phyloP scores from a whole-genome alignment of 352 stramenopile genomes.

The Pythium rishiriense region DNA sequence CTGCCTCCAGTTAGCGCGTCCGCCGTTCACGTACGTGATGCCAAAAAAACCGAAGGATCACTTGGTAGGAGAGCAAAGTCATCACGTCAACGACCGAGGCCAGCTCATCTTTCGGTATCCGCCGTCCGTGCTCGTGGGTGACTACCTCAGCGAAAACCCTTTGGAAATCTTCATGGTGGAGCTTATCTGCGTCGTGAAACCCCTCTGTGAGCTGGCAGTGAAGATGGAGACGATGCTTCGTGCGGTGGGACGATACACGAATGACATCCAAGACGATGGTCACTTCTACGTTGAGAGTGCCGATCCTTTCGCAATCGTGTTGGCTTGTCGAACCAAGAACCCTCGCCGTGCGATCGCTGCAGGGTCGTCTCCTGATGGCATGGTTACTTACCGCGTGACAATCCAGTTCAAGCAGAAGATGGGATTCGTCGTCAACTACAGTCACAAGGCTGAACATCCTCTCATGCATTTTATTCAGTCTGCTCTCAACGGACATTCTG shows the following conservation, averaged over 20 bases:
- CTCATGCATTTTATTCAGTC: conserved; percentile 88
- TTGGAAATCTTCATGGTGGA: conserved; percentile 88
- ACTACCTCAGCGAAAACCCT: conserved; percentile 80
- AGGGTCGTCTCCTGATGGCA: conserved; percentile 68
- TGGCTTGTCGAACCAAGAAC: conserved; percentile 73
- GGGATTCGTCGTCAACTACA: conserved; percentile 86
- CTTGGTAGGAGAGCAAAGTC: conserved; percentile 58
- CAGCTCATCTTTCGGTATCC: conserved; percentile 86
- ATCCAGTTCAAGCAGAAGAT: conserved; percentile 90
- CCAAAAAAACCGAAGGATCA: conserved; percentile 58
- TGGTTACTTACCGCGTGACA: conserved; percentile 76
- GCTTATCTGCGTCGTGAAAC: conserved; percentile 84
- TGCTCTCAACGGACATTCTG: conserved; percentile 75
- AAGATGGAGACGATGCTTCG: conserved; percentile 80
- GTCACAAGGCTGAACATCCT: conserved; percentile 82
- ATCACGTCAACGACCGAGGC: conserved; percentile 72
- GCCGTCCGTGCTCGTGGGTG: conserved; percentile 57
- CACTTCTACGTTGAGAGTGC: conserved; percentile 86
- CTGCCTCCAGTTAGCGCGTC: conserved; percentile 60
- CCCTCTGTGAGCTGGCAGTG: conserved; percentile 79
- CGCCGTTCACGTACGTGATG: conserved; percentile 72
- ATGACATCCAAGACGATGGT: conserved; percentile 63
- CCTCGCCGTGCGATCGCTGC: conserved; percentile 67
- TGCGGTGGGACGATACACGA: conserved; percentile 69
- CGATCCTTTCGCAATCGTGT: conserved; percentile 81